Conservation (phyloP, 345 rosid genomes). For the Linum trigynum region DNA sequence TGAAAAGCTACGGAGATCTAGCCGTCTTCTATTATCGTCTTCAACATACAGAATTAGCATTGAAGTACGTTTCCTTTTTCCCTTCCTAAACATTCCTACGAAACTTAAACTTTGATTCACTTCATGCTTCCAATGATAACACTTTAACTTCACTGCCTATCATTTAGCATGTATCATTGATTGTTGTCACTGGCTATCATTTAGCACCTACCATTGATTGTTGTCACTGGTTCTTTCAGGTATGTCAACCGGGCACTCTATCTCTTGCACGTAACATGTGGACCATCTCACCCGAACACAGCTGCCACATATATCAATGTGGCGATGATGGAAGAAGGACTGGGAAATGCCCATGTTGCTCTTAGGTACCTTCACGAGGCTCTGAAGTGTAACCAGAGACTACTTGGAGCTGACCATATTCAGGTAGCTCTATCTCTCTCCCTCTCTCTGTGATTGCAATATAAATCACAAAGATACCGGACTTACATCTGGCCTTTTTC, state of each 20-base stretch:
- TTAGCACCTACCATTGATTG: neutral
- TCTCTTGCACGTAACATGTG: constrained; percentile 28
- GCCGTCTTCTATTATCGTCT: constrained; percentile 32
- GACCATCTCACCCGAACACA: constrained; percentile 32
- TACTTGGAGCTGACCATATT: constrained; percentile 32
- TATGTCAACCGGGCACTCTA: constrained; percentile 31
- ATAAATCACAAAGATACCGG: neutral
- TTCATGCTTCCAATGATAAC: neutral
- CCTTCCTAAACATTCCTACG: neutral
- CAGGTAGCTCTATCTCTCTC: constrained; percentile 11
- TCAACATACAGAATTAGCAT: constrained; percentile 28
- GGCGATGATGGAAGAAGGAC: constrained; percentile 35
- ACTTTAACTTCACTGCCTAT: no score
- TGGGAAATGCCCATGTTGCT: constrained; percentile 28
- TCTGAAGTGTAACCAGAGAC: constrained; percentile 26
- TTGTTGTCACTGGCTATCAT: no score
- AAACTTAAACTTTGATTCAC: neutral
- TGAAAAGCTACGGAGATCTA: constrained; percentile 31
- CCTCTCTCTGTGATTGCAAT: neutral
- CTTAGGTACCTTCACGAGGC: constrained; percentile 34
- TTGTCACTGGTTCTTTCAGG: constrained; percentile 11
- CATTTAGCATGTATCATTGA: no score
- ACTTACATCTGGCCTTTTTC: constrained; percentile 15
- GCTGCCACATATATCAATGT: constrained; percentile 33
- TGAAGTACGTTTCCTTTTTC: constrained; percentile 17